These are phyloP conservation scores for Ophiocordyceps unilateralis DNA, from an alignment of 2,329 filamentous ascomycete species.

Conservation along the genomic window DNA sequence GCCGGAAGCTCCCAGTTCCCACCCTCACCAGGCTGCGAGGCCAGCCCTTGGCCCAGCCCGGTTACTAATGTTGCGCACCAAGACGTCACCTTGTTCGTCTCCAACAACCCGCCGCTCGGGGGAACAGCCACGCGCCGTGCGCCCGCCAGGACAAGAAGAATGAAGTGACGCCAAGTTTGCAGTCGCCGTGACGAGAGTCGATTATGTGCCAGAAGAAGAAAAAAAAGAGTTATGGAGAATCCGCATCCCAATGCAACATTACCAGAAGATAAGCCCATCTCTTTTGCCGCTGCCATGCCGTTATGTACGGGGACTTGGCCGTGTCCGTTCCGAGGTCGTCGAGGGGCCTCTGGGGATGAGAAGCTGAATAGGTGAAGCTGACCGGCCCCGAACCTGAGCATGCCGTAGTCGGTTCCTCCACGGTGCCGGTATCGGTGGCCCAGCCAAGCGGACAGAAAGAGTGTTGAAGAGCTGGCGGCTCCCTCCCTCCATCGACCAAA, in stretches of 20 bases:
- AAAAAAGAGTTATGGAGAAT: slow-evolving; percentile 9
- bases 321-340: slow-evolving; percentile 12
- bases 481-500: neutral
- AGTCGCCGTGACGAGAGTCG: slow-evolving; percentile 6
- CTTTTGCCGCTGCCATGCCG: slow-evolving; percentile 13
- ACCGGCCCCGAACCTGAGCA: neutral
- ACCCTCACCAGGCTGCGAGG: neutral
- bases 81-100: neutral
- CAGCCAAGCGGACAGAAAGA: neutral
- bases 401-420: neutral
- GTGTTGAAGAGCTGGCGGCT: neutral
- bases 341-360: slow-evolving; percentile 7
- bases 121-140: neutral
- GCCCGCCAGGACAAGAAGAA: slow-evolving; percentile 1
- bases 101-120: neutral
- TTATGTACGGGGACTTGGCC: slow-evolving; percentile 16
- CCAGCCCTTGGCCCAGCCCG: too few relatives aligned
- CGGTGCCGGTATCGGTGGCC: neutral
- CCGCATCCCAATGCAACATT: slow-evolving; percentile 29
- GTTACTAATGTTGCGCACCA: neutral
- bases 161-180: slow-evolving; percentile 1
- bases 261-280: slow-evolving; percentile 21
- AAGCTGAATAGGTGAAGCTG: neutral
- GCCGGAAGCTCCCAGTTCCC: neutral
- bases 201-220: slow-evolving; percentile 16